Conservation (phyloP, 805 yeast species). For the Sugiyamaella floridensis region DNA sequence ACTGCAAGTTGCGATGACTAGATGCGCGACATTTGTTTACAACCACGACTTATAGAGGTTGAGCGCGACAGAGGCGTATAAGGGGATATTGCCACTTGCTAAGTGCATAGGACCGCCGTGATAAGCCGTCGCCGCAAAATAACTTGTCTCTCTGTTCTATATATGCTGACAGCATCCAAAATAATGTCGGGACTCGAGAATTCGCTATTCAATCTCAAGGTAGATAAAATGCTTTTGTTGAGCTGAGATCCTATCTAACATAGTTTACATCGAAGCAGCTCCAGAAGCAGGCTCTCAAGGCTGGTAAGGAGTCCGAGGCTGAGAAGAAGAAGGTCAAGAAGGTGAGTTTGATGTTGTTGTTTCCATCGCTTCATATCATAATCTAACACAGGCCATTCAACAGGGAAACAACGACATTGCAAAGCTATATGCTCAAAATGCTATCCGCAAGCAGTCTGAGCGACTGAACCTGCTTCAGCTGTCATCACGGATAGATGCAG, state of each 20-base stretch:
- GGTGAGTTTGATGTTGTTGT: constrained; percentile 22
- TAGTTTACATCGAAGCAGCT: constrained; percentile 90
- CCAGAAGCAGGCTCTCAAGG: constrained; percentile 79
- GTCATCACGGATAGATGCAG: constrained; percentile 90
- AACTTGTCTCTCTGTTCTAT: not conserved
- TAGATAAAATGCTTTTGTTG: constrained; percentile 17
- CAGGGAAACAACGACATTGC: constrained; percentile 92
- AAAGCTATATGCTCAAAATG: constrained; percentile 88
- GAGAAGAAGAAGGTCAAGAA: constrained; percentile 88
- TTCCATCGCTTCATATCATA: not conserved
- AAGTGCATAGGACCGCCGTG: not conserved
- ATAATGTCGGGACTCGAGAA: constrained; percentile 4
- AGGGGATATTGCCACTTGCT: not conserved
- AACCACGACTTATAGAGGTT: not conserved
- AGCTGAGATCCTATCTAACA: not conserved
- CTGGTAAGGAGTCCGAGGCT: constrained; percentile 80
- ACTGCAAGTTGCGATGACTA: no score
- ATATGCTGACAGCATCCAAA: not conserved
- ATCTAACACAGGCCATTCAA: constrained; percentile 46
- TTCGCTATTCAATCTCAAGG: constrained; percentile 58
- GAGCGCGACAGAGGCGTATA: not conserved
- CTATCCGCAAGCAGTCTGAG: constrained; percentile 86
- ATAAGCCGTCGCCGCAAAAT: not conserved
- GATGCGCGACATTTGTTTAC: not conserved
- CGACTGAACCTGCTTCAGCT: constrained; percentile 70